Conservation (phyloP, 768 basidiomycete genomes). For the Trametes cubensis region DNA sequence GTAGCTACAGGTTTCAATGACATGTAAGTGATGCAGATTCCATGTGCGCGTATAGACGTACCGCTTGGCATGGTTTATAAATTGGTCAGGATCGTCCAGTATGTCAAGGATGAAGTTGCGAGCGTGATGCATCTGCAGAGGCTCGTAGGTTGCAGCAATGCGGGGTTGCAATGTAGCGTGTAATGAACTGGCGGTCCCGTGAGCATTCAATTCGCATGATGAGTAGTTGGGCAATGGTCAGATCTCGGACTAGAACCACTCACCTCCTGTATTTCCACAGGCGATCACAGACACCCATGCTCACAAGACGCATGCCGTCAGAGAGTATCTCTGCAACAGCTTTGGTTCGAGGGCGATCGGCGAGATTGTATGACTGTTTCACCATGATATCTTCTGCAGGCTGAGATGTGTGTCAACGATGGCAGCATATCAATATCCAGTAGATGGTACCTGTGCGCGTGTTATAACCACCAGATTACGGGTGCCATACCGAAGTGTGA, state of each 20-base stretch:
- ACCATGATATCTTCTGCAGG: slow-evolving; percentile 45
- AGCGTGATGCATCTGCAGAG: slow-evolving; percentile 38
- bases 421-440: not conserved
- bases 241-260: too few relatives aligned
- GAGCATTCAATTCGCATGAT: slow-evolving; percentile 6
- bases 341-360: slow-evolving; percentile 41
- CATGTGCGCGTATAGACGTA: slow-evolving; percentile 6
- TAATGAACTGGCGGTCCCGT: slow-evolving; percentile 31
- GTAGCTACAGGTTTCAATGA: slow-evolving; percentile 34
- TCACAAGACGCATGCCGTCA: slow-evolving; percentile 37
- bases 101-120: slow-evolving; percentile 40
- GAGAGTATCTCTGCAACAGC: slow-evolving; percentile 40
- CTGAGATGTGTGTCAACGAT: slow-evolving; percentile 5
- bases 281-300: slow-evolving; percentile 32
- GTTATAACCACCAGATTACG: slow-evolving; percentile 49
- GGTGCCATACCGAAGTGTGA: slow-evolving; percentile 55
- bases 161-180: slow-evolving; percentile 40
- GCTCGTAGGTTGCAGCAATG: slow-evolving; percentile 37
- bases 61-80: slow-evolving; percentile 40
- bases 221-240: too few relatives aligned
- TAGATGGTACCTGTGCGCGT: slow-evolving; percentile 30
- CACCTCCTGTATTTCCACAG: slow-evolving; percentile 31
- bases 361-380: slow-evolving; percentile 39
- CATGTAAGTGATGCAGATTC: slow-evolving; percentile 20
- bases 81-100: slow-evolving; percentile 36